Evolutionary conservation across 108 stramenopile genomes (phyloP).

Genomic region (Skeletonema menzelii): DNA sequence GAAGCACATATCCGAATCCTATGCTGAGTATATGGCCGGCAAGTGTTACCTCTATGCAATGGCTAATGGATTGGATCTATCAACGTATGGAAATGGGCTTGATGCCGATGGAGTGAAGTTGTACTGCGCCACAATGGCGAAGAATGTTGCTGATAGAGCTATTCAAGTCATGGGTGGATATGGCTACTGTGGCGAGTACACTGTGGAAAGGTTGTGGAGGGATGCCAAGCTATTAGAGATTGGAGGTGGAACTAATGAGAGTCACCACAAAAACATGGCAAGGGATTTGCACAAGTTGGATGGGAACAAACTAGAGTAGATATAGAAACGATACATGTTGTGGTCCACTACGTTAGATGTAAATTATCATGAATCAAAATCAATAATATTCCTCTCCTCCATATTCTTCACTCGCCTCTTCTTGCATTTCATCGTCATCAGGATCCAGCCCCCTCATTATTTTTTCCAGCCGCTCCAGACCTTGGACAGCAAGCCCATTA

Average conservation of each 20-base stretch:
- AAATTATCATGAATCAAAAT: background rate
- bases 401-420: slow-evolving; percentile 23
- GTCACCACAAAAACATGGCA: slow-evolving; percentile 98
- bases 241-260: slow-evolving; percentile 99
- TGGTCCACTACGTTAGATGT: background rate
- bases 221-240: slow-evolving; percentile 99
- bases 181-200: slow-evolving; percentile 98
- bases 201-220: slow-evolving; percentile 96
- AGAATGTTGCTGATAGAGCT: slow-evolving; percentile 95
- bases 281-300: slow-evolving; percentile 65
- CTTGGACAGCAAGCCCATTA: slow-evolving; percentile 57
- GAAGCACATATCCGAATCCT: slow-evolving; percentile 89
- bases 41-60: slow-evolving; percentile 90
- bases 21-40: slow-evolving; percentile 98
- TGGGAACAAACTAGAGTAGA: slow-evolving; percentile 44
- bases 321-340: background rate
- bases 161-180: slow-evolving; percentile 98
- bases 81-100: slow-evolving; percentile 76
- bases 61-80: slow-evolving; percentile 84
- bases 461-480: slow-evolving; percentile 77
- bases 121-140: slow-evolving; percentile 95
- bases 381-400: slow-evolving; percentile 18
- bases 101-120: slow-evolving; percentile 99
- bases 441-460: slow-evolving; percentile 55
- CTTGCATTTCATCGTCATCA: slow-evolving; percentile 21